These are phyloP conservation scores for Cytospora paraplurivora DNA, from an alignment of 2,329 filamentous ascomycete genomes.

Conservation along the genomic window DNA sequence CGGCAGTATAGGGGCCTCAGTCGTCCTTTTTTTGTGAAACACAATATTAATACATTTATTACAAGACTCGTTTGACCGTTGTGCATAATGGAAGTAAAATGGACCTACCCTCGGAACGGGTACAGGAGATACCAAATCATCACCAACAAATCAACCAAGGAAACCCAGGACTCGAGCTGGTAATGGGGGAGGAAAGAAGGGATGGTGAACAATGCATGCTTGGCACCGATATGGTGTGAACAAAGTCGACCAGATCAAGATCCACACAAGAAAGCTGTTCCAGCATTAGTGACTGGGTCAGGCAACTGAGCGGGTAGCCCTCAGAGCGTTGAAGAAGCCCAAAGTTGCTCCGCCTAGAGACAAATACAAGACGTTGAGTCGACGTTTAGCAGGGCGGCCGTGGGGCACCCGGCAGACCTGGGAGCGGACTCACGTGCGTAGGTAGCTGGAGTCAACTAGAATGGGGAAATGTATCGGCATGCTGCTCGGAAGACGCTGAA, in stretches of 20 bases:
- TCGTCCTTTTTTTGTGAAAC: constrained; percentile 57
- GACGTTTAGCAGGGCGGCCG: background rate
- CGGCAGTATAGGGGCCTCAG: constrained; percentile 68
- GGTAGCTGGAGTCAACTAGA: background rate
- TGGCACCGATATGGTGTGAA: constrained; percentile 18
- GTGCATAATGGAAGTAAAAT: constrained; percentile 14
- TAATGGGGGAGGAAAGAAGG: constrained; percentile 5
- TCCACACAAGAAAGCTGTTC: constrained; percentile 6
- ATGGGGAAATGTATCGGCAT: background rate
- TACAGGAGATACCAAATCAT: constrained; percentile 81
- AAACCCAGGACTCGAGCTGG: constrained; percentile 15
- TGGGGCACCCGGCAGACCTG: background rate
- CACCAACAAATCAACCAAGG: constrained; percentile 30
- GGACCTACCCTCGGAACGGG: constrained; percentile 72
- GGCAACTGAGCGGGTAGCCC: constrained; percentile 5
- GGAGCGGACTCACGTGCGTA: background rate
- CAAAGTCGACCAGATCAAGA: constrained; percentile 9
- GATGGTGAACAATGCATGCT: constrained; percentile 26
- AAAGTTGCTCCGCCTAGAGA: constrained; percentile 12
- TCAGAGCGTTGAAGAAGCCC: background rate
- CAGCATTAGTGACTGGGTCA: background rate
- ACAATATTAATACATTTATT: constrained; percentile 10
- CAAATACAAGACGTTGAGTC: constrained; percentile 11
- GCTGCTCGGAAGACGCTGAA: background rate
- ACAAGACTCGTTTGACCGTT: background rate